phyloP scores from a whole-genome alignment of 2,329 filamentous ascomycete species.

The Dryadomyces quercivorus region DNA sequence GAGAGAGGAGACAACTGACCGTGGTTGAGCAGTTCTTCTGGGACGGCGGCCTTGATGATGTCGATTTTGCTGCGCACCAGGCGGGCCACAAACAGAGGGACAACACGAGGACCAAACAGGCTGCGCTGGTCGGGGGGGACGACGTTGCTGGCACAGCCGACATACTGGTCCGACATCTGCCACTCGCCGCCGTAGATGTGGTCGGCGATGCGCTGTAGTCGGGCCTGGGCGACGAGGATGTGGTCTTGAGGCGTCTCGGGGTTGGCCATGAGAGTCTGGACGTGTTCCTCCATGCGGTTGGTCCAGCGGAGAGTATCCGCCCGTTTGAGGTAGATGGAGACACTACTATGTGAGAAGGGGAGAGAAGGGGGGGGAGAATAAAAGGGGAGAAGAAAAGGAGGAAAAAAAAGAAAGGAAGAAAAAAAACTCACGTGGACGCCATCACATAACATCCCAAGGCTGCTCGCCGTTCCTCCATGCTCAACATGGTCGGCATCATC shows the following conservation, averaged over 20 bases:
- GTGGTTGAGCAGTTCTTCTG: constrained; percentile 12
- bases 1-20: constrained; percentile 10
- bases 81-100: constrained; percentile 11
- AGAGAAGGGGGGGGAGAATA: no score
- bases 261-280: constrained; percentile 30
- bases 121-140: background rate
- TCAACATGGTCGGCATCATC: background rate
- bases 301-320: constrained; percentile 45
- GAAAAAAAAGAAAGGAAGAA: constrained; percentile 16
- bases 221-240: constrained; percentile 30
- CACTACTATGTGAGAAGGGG: no score
- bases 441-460: constrained; percentile 33
- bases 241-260: constrained; percentile 37
- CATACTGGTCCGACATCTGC: constrained; percentile 11
- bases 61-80: constrained; percentile 16
- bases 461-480: constrained; percentile 33
- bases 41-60: constrained; percentile 14
- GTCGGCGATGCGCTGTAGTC: constrained; percentile 27
- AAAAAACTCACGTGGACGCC: constrained; percentile 16
- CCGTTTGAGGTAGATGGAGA: constrained; percentile 15
- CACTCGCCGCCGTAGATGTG: constrained; percentile 15
- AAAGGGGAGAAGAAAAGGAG: no score
- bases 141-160: background rate
- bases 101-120: background rate
- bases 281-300: constrained; percentile 43